Evolutionary conservation across 768 basidiomycete genomes (phyloP).

Genomic region (Melanogaster broomeanus): DNA sequence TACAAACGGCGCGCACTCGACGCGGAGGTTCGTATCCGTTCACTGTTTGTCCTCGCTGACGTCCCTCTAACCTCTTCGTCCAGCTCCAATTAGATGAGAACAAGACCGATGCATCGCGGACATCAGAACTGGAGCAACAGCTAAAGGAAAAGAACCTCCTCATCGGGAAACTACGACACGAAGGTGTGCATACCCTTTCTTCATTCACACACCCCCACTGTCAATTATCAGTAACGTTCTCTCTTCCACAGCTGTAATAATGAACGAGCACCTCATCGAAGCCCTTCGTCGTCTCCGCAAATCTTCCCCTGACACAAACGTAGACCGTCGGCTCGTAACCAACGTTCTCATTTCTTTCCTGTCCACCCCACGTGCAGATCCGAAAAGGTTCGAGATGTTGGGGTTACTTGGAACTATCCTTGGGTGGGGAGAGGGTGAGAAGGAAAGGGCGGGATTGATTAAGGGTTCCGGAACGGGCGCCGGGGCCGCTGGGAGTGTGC

Average conservation of each 20-base stretch:
- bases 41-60: background rate
- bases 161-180: slow-evolving; percentile 93
- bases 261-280: slow-evolving; percentile 97
- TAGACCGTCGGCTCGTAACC: slow-evolving; percentile 91
- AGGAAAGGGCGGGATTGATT: slow-evolving; percentile 77
- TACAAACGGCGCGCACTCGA: slow-evolving; percentile 85
- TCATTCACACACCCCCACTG: background rate
- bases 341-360: slow-evolving; percentile 93
- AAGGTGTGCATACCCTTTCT: slow-evolving; percentile 58
- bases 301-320: slow-evolving; percentile 81
- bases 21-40: slow-evolving; percentile 67
- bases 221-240: slow-evolving; percentile 1
- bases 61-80: slow-evolving; percentile 4
- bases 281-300: slow-evolving; percentile 92
- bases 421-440: slow-evolving; percentile 89
- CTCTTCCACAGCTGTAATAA: slow-evolving; percentile 75
- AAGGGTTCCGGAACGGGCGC: slow-evolving; percentile 52
- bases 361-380: slow-evolving; percentile 85
- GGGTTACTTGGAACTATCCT: slow-evolving; percentile 84
- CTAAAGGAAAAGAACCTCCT: slow-evolving; percentile 94
- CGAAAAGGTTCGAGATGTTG: slow-evolving; percentile 97
- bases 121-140: slow-evolving; percentile 81
- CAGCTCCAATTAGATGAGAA: slow-evolving; percentile 79
- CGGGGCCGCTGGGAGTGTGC: slow-evolving; percentile 18
- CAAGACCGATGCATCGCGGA: slow-evolving; percentile 61